These are phyloP conservation scores for Ceratobasidium sp. DNA, from an alignment of 1,284 basidiomycete species.

Conservation along the genomic window DNA sequence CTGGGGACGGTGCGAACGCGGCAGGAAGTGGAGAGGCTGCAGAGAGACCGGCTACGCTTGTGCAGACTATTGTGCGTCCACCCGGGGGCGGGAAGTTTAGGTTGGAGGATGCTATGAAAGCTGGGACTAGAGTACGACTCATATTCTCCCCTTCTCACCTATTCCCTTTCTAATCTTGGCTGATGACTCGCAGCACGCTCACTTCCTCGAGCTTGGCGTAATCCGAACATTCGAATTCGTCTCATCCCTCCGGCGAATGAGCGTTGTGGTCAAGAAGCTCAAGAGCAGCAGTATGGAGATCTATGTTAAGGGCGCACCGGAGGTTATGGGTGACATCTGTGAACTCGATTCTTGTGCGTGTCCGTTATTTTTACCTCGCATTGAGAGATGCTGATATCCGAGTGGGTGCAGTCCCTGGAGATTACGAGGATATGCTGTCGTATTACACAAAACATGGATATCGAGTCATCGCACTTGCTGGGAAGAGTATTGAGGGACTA, in stretches of 20 bases:
- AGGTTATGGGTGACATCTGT: conserved; percentile 97
- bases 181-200: conserved; percentile 74
- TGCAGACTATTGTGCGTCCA: conserved; percentile 96
- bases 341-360: conserved; percentile 84
- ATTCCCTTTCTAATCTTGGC: conserved; percentile 34
- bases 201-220: conserved; percentile 96
- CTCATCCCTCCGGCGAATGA: conserved; percentile 93
- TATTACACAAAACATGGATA: conserved; percentile 99
- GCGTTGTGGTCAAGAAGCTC: conserved; percentile 94
- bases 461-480: conserved; percentile 97
- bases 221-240: conserved; percentile 98
- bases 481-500: conserved; percentile 92
- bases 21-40: conserved; percentile 70
- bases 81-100: conserved; percentile 90
- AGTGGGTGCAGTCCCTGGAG: conserved; percentile 78
- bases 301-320: conserved; percentile 98
- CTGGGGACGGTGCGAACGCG: no score
- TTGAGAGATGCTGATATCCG: not conserved
- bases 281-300: conserved; percentile 96
- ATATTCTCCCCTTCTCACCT: not conserved
- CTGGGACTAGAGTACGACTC: conserved; percentile 71
- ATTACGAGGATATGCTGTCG: conserved; percentile 95
- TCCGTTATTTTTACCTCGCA: not conserved
- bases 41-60: conserved; percentile 86
- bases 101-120: conserved; percentile 91